These are phyloP conservation scores for Fragaria iinumae DNA, from an alignment of 306 rosid species.

Conservation along the genomic window DNA sequence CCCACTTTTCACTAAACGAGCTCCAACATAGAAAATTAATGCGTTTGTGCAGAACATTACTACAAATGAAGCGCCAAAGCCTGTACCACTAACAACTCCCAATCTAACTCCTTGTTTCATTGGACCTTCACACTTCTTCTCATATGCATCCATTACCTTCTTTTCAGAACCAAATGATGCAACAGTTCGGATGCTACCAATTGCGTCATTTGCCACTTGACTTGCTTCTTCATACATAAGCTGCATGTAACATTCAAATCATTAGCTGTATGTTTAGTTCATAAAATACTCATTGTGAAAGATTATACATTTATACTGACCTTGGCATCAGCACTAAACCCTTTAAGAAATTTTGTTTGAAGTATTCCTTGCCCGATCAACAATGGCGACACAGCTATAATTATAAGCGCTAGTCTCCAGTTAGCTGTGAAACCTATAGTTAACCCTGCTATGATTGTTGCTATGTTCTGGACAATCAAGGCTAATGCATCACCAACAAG, in stretches of 20 bases:
- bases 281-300: neutral
- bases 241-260: slow-evolving; percentile 29
- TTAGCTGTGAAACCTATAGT: slow-evolving; percentile 77
- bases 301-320: slow-evolving; percentile 28
- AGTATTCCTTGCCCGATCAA: slow-evolving; percentile 51
- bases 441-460: slow-evolving; percentile 57
- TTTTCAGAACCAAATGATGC: slow-evolving; percentile 89
- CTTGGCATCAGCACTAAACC: slow-evolving; percentile 89
- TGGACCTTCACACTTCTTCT: slow-evolving; percentile 60
- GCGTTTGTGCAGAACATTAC: slow-evolving; percentile 69
- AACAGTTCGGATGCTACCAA: slow-evolving; percentile 81
- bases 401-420: slow-evolving; percentile 63
- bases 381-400: slow-evolving; percentile 61
- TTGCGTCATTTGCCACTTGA: slow-evolving; percentile 92
- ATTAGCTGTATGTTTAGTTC: neutral
- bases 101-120: slow-evolving; percentile 54
- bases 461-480: slow-evolving; percentile 57
- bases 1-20: slow-evolving; percentile 56
- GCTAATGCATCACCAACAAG: slow-evolving; percentile 88
- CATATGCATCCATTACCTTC: slow-evolving; percentile 75
- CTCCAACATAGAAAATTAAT: slow-evolving; percentile 67
- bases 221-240: slow-evolving; percentile 91
- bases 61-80: slow-evolving; percentile 64
- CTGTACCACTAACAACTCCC: slow-evolving; percentile 77
- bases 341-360: slow-evolving; percentile 56